Evolutionary conservation across 345 rosid genomes (phyloP).

Genomic region (Clarkia xantiana): DNA sequence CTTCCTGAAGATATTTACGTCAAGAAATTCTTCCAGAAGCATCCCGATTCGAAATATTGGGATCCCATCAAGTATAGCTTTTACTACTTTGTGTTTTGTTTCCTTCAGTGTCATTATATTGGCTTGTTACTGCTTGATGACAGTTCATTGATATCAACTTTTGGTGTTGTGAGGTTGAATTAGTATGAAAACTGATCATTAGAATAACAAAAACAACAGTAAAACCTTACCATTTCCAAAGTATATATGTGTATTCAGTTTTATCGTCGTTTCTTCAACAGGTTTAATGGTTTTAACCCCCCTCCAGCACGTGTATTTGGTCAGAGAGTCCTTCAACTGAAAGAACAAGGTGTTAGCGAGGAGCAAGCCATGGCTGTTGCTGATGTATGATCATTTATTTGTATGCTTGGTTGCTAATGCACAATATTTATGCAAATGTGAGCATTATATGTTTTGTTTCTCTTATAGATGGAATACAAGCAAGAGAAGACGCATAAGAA

Average conservation of each 20-base stretch:
- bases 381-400: slow-evolving; percentile 35
- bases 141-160: no score
- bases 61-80: slow-evolving; percentile 53
- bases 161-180: no score
- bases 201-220: no score
- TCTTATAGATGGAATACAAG: slow-evolving; percentile 53
- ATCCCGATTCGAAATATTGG: slow-evolving; percentile 38
- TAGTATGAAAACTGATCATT: background rate
- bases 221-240: no score
- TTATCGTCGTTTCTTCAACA: slow-evolving; percentile 14
- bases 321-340: slow-evolving; percentile 62
- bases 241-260: no score
- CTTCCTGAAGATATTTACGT: slow-evolving; percentile 76
- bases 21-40: slow-evolving; percentile 44
- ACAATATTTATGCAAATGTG: background rate
- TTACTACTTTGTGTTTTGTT: background rate
- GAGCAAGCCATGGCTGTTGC: slow-evolving; percentile 67
- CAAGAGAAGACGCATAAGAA: slow-evolving; percentile 48
- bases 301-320: slow-evolving; percentile 72
- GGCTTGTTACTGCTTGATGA: background rate
- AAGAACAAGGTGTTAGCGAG: slow-evolving; percentile 58
- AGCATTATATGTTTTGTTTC: background rate
- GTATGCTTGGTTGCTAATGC: background rate
- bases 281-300: slow-evolving; percentile 48
- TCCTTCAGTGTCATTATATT: background rate